Evolutionary conservation across 208 protist species (phyloP).

Genomic region (Angomonas ambiguus): DNA sequence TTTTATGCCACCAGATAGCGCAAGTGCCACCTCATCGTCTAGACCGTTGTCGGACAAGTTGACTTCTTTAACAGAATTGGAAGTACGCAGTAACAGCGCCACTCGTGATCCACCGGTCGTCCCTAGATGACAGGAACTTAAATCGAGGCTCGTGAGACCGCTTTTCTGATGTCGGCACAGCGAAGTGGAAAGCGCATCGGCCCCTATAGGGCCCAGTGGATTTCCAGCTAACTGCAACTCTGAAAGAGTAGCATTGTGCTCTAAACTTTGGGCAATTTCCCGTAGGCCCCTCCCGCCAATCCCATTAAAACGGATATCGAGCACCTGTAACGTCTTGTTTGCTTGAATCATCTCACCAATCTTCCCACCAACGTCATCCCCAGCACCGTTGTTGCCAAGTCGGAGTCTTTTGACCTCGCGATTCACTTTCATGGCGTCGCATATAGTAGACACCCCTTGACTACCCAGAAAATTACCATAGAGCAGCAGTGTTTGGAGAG

Average conservation of each 20-base stretch:
- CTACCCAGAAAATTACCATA: conserved; percentile 78
- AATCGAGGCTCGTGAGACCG: conserved; percentile 44
- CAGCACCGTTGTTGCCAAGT: conserved; percentile 82
- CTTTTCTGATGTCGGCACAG: conserved; percentile 45
- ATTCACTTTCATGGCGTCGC: conserved; percentile 52
- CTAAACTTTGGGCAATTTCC: conserved; percentile 52
- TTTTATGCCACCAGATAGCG: conserved; percentile 56
- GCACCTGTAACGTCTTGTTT: conserved; percentile 62
- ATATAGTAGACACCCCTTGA: conserved; percentile 43
- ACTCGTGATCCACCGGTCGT: conserved; percentile 62
- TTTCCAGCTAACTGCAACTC: conserved; percentile 66
- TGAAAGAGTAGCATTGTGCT: conserved; percentile 53
- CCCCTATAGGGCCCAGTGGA: conserved; percentile 61
- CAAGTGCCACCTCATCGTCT: conserved; percentile 73
- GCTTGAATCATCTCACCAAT: conserved; percentile 72
- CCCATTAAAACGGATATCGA: conserved; percentile 79
- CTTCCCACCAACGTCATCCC: conserved; percentile 37
- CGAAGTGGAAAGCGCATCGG: conserved; percentile 49
- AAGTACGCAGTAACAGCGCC: conserved; percentile 57
- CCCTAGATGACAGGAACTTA: conserved; percentile 69
- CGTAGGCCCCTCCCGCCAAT: conserved; percentile 48
- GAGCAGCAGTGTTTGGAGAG: conserved; percentile 49
- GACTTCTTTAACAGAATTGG: conserved; percentile 53
- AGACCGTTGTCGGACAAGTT: conserved; percentile 81
- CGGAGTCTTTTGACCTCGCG: conserved; percentile 50